Percentiles rank a stretch among this genome's conserved stretches.
Conservation (phyloP, 257 asterid species). For the Solanum gandarillasii region DNA sequence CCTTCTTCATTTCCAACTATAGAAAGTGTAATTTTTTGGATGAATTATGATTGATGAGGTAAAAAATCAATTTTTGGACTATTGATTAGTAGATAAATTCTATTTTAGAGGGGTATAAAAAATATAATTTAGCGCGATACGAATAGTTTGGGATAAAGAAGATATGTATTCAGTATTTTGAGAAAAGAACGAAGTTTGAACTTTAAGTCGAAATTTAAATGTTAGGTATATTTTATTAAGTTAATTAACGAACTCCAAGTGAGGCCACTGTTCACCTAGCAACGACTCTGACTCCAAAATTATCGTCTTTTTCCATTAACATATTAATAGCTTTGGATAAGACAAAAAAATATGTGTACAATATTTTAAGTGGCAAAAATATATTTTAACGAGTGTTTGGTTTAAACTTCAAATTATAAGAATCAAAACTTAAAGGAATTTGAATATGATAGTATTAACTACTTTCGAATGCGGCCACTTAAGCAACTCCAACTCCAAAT, state of each 20-base stretch:
- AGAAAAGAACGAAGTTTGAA: rapidly evolving
- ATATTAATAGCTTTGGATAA: neutral
- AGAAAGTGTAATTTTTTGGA: neutral
- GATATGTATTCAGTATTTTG: neutral
- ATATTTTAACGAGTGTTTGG: neutral
- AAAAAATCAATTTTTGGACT: neutral
- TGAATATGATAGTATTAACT: neutral
- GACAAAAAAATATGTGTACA: neutral
- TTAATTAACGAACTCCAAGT: neutral
- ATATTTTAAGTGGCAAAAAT: neutral
- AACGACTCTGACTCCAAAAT: neutral
- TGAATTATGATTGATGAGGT: neutral
- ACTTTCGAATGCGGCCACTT: rapidly evolving
- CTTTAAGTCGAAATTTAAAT: neutral
- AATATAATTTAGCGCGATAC: neutral
- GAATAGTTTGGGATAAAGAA: neutral
- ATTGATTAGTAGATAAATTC: neutral
- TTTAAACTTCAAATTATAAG: neutral
- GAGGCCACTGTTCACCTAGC: neutral
- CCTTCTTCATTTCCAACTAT: neutral
- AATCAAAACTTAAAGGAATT: neutral
- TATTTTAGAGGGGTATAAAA: neutral
- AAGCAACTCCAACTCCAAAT: neutral
- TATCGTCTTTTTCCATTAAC: neutral
- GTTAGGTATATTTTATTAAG: neutral